Conservation (phyloP, 2,329 filamentous ascomycete species). For the Colletotrichum incanum region DNA sequence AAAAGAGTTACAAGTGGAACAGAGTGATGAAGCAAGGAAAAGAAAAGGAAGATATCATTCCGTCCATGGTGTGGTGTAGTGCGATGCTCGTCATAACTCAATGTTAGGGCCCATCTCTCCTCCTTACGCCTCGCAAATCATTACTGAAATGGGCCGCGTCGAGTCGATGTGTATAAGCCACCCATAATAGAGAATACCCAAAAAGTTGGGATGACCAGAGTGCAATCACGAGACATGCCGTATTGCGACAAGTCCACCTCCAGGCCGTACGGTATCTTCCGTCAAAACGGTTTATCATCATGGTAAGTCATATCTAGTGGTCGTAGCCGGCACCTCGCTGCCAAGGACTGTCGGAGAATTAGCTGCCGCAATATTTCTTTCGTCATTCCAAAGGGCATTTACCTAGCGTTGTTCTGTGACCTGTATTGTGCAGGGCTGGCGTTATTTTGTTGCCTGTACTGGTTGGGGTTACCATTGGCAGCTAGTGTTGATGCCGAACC, state of each 20-base stretch:
- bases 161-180: not conserved
- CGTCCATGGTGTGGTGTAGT: constrained; percentile 24
- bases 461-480: constrained; percentile 43
- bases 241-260: not conserved
- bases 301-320: constrained; percentile 46
- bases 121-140: constrained; percentile 15
- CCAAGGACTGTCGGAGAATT: constrained; percentile 55
- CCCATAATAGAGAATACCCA: not conserved
- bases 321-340: constrained; percentile 64
- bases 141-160: constrained; percentile 17
- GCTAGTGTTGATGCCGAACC: constrained; percentile 50
- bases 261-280: constrained; percentile 24
- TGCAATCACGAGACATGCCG: constrained; percentile 1
- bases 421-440: constrained; percentile 54
- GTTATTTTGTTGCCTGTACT: constrained; percentile 52
- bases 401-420: constrained; percentile 59
- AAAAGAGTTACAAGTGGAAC: constrained; percentile 36
- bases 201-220: not conserved
- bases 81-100: constrained; percentile 30
- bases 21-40: constrained; percentile 15
- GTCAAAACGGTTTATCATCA: constrained; percentile 26
- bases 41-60: constrained; percentile 29
- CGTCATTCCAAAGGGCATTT: constrained; percentile 42
- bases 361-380: not conserved
- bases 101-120: constrained; percentile 2